Evolutionary conservation across 2,329 filamentous ascomycete genomes (phyloP).

Genomic region (Aspergillus hiratsukae): DNA sequence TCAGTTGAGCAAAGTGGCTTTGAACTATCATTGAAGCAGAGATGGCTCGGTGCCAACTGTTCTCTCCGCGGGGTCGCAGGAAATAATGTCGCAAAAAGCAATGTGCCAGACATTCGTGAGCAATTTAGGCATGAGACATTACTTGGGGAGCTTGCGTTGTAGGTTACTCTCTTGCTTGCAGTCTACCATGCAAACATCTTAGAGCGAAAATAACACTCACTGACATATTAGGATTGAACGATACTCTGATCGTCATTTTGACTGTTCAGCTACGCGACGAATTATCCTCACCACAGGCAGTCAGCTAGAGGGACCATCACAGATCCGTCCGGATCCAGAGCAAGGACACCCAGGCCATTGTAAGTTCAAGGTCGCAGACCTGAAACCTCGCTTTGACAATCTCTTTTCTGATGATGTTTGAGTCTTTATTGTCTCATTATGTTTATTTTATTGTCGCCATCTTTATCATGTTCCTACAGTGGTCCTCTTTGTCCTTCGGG

Average conservation of each 20-base stretch:
- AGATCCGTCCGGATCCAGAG: background rate
- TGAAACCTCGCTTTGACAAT: too few relatives aligned
- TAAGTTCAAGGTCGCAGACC: too few relatives aligned
- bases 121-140: conserved; percentile 86
- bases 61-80: conserved; percentile 73
- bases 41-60: conserved; percentile 82
- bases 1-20: conserved; percentile 94
- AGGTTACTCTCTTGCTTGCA: conserved; percentile 25
- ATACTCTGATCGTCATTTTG: background rate
- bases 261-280: background rate
- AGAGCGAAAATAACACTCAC: background rate
- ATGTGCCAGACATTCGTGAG: conserved; percentile 88
- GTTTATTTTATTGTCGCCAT: too few relatives aligned
- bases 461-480: background rate
- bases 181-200: background rate
- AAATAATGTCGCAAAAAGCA: conserved; percentile 92
- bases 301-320: background rate
- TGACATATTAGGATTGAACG: background rate
- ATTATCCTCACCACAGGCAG: background rate
- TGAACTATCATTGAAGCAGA: conserved; percentile 79
- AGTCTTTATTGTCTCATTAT: too few relatives aligned
- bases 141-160: conserved; percentile 79
- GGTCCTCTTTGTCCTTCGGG: background rate
- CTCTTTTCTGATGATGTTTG: too few relatives aligned
- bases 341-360: background rate